Conservation (phyloP, 2,329 filamentous ascomycete genomes). For the Talaromyces sp. region DNA sequence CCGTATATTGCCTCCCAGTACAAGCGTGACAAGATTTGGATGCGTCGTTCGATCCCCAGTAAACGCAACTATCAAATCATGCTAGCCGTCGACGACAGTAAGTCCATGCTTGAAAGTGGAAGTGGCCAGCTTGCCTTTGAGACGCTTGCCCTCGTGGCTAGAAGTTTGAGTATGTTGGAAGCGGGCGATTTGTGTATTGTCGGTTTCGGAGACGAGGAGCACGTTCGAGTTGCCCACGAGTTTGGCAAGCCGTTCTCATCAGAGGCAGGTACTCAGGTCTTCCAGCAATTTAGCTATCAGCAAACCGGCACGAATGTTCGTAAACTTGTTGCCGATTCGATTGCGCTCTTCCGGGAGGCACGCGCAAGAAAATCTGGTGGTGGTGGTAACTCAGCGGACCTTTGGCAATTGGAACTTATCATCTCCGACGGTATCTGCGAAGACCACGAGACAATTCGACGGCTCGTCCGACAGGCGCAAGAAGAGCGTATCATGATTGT, state of each 20-base stretch:
- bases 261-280: slow-evolving; percentile 74
- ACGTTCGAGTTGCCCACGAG: slow-evolving; percentile 78
- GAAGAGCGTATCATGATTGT: slow-evolving; percentile 97
- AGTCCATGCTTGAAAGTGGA: slow-evolving; percentile 80
- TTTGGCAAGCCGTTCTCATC: slow-evolving; percentile 77
- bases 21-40: slow-evolving; percentile 99
- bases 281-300: slow-evolving; percentile 77
- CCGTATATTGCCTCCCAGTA: slow-evolving; percentile 97
- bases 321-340: slow-evolving; percentile 68
- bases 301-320: slow-evolving; percentile 83
- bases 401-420: slow-evolving; percentile 93
- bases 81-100: slow-evolving; percentile 92
- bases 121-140: slow-evolving; percentile 82
- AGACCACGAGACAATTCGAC: slow-evolving; percentile 75
- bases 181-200: slow-evolving; percentile 88
- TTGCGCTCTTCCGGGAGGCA: slow-evolving; percentile 75
- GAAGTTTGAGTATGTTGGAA: slow-evolving; percentile 85
- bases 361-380: slow-evolving; percentile 53
- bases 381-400: slow-evolving; percentile 53
- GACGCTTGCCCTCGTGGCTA: slow-evolving; percentile 85
- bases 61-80: slow-evolving; percentile 97
- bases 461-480: slow-evolving; percentile 78
- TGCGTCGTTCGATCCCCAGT: slow-evolving; percentile 83
- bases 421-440: slow-evolving; percentile 93
- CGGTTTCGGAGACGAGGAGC: slow-evolving; percentile 68